These are phyloP conservation scores for Murraya paniculata DNA, from an alignment of 345 rosid genomes.

Conservation along the genomic window DNA sequence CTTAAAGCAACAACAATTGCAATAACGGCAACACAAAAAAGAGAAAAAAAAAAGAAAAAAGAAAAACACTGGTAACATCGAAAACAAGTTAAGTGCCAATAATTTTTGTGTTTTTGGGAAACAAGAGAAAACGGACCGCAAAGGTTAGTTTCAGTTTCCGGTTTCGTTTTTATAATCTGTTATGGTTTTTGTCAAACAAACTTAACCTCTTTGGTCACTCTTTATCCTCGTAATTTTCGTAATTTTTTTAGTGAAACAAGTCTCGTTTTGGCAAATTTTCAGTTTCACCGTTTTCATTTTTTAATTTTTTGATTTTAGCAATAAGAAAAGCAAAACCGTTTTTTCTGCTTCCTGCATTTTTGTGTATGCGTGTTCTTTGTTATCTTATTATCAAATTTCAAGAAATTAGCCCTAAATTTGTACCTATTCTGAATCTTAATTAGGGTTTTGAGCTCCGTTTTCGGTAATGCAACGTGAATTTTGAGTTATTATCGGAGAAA, in stretches of 20 bases:
- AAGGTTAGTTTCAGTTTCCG: conserved; percentile 7
- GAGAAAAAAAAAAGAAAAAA: too few species aligned
- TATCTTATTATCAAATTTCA: background rate
- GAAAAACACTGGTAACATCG: too few species aligned
- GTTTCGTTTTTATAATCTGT: background rate
- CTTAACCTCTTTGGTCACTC: conserved; percentile 14
- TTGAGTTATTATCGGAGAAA: background rate
- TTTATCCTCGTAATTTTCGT: conserved; percentile 22
- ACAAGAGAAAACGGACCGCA: background rate
- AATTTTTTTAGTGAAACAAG: background rate
- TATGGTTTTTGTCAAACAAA: conserved; percentile 14
- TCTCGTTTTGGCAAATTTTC: conserved; percentile 13
- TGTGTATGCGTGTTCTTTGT: background rate
- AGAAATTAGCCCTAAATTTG: background rate
- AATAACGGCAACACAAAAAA: background rate
- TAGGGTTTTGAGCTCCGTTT: background rate
- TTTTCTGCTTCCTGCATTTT: background rate
- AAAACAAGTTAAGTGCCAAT: background rate
- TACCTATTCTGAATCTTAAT: background rate
- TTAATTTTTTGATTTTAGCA: background rate
- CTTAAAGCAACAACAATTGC: conserved; percentile 7
- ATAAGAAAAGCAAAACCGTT: background rate
- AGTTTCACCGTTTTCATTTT: background rate
- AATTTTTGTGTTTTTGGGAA: background rate
- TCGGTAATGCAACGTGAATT: background rate